Base-by-base conservation (phyloP, 176 grass and related monocot genomes). In the Bonia amplexicaulis region DNA sequence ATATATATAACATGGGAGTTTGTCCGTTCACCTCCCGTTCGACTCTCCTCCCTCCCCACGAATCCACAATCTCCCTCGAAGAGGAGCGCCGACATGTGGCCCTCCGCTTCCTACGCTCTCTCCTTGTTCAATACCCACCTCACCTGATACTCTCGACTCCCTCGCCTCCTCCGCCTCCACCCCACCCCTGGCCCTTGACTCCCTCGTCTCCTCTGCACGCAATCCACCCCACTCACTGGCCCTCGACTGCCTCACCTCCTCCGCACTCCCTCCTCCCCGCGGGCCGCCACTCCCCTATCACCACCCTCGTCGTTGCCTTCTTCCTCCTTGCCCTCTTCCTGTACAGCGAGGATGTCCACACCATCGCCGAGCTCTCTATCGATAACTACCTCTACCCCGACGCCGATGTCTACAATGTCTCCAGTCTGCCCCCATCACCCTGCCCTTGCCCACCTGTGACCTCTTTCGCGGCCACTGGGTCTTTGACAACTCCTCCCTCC, bases 311-410 rank as follows among this genome's bases (percentile, higher is more conserved):
- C 20, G 82, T 17, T 52, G 87, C 87, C 70, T 85, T 94, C 81
- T 65, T 87, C 81, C 75, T 94, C 7, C 83, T 94, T 35, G 87
- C 89, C 6, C 51, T 94, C 81, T 47, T 85, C 77, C 82, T 94
- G 76, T 94, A 94, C 68, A 81, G 90, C 42, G 92, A 94, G 74
- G 92, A 94, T 87, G 80, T 79, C 9, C 78, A 75, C 62, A 85
- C 90, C 75, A 57, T 94, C 40, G 90, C 87, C 54, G 90, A 92
- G 90, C 84, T 92, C 77, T 94, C 92, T 81, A 85, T 92, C 84
- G 90, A 88, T 86, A 86, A 91, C 70, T 87, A 82, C 42, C 77
- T 90, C 69, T 80, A 87, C 13, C 82, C 85, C 3, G 49, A n/a
- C n/a, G n/a, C n/a, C n/a, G n/a, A n/a, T n/a, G n/a, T n/a, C n/a